phyloP scores from a whole-genome alignment of 805 yeast species.

The Groenewaldozyma salmanticensis region DNA sequence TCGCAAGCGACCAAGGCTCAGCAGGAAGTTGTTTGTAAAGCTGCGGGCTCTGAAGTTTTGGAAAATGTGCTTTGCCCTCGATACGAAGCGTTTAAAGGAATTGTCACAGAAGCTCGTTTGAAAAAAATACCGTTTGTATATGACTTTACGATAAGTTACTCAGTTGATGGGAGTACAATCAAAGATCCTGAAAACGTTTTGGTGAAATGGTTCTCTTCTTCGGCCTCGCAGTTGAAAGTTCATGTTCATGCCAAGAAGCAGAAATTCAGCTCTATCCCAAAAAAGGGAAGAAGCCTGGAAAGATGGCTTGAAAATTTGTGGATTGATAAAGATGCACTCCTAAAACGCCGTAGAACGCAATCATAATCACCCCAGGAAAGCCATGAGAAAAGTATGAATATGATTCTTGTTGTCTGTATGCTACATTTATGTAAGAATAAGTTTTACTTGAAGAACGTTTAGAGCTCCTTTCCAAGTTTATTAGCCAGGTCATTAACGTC shows the following conservation, averaged over 20 bases:
- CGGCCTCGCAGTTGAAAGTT: slow-evolving; percentile 13
- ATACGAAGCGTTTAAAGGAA: slow-evolving; percentile 30
- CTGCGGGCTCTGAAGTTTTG: slow-evolving; percentile 51
- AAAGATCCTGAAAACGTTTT: too few species aligned
- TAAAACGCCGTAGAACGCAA: too few species aligned
- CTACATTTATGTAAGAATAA: too few species aligned
- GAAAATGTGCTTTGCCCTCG: slow-evolving; percentile 69
- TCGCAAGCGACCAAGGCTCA: slow-evolving; percentile 24
- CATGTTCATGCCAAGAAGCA: slow-evolving; percentile 11
- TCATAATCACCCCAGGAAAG: neutral
- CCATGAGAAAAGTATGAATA: too few species aligned
- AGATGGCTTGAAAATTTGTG: slow-evolving; percentile 71
- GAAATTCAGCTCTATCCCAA: slow-evolving; percentile 13
- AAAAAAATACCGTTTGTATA: too few species aligned
- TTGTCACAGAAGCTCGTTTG: too few species aligned
- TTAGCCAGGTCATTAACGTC: slow-evolving; percentile 50
- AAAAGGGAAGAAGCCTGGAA: slow-evolving; percentile 24
- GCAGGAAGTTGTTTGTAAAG: slow-evolving; percentile 47
- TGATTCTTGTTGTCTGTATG: too few species aligned
- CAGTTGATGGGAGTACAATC: too few species aligned
- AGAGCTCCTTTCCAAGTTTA: slow-evolving; percentile 38
- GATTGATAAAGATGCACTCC: slow-evolving; percentile 54
- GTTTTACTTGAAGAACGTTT: slow-evolving; percentile 26
- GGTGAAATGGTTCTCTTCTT: too few species aligned
- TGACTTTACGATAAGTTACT: too few species aligned